Evolutionary conservation across 2,329 filamentous ascomycete species (phyloP), one percentile per base, ranked within the genome.

Genomic region (Verticillium dahliae): DNA sequence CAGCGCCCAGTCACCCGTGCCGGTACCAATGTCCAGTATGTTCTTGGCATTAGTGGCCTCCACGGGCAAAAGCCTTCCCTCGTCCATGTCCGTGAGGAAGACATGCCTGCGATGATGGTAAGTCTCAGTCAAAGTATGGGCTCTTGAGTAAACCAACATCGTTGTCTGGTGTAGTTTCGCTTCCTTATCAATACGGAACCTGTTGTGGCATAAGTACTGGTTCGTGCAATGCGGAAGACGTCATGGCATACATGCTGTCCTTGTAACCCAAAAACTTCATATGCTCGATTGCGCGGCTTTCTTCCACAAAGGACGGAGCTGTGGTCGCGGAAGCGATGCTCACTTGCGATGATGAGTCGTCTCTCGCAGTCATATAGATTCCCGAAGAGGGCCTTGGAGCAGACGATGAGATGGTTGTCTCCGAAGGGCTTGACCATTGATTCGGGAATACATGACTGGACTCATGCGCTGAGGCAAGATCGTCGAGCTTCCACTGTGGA

Each of bases 11-110:
- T 82, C 81, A 1, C 82, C 82, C 3, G 80, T 80, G 15, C 82
- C 82, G 7, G 81, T 84, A 56, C 80, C 79, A 35, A 82, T 71
- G 64, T 82, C 80, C 34, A 82, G 71, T 18, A 82, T 45, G n/a
- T 41, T n/a, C 38, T 41, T 41, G 38, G 11, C 38, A 14, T 41
- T 13, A 6, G 5, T 41, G 38, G 38, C 38, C 38, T 41, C 38
- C 38, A 41, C 11, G 38, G 38, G 38, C 38, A 41, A 41, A 13
- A 41, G 38, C 38, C 38, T 41, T 41, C 38, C 38, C 11, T 41
- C 38, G 38, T 41, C 38, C 6, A 41, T 41, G 38, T 41, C 38
- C 38, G 38, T 41, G 38, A 41, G 38, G 38, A 41, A 41, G 38
- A 14, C 9, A 14, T 41, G 38, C 11, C 38, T 41, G 38, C 38